Base-by-base conservation (phyloP, 176 grass and related monocot genomes). In the Oryza brachyantha region DNA sequence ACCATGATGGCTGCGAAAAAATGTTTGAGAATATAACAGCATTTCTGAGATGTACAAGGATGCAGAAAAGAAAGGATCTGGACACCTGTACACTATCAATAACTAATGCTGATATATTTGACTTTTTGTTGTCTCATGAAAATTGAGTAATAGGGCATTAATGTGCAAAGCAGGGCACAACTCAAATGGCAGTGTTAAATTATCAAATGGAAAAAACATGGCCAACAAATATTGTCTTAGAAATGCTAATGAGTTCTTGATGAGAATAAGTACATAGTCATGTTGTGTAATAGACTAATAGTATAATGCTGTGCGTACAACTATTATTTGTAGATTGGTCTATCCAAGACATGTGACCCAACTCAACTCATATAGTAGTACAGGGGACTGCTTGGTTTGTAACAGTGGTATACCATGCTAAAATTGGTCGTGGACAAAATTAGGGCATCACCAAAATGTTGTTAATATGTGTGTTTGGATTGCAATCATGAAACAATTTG, bases 1-100 rank as follows among this genome's bases (percentile, higher is more conserved):
- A 62, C 22, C 60, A 81, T 74, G 40, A 9, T 61, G 73, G 43
- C 31, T 81, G 40, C 32, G 64, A 84, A 16, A 41, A 64, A 29
- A 52, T 73, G 37, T 34, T 17, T 6, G 8, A 66, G 36, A 80
- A 73, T 45, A 79, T 85, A 36, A 40, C 2, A 66, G n/a, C 7
- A 45, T 10, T 45, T 43, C 61, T 8, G 0, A 72, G 25, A 74
- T 40, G 34, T 62, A 71, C 40, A 78, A 72, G 16, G 13, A 36
- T 50, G 10, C 7, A 62, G 5, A 5, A 78, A 72, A 83, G 35
- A 77, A 85, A 37, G n/a, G 6, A 59, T 3, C 0, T 61, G 36
- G 0, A 41, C 39, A 41, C 39, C 9, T 52, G 48, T 2, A 50
- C 36, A 11, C 73, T 59, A 68, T 77, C 52, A 34, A 74, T 41